Evolutionary conservation across 2,329 filamentous ascomycete species (phyloP).

Genomic region (Xylaria sp.): DNA sequence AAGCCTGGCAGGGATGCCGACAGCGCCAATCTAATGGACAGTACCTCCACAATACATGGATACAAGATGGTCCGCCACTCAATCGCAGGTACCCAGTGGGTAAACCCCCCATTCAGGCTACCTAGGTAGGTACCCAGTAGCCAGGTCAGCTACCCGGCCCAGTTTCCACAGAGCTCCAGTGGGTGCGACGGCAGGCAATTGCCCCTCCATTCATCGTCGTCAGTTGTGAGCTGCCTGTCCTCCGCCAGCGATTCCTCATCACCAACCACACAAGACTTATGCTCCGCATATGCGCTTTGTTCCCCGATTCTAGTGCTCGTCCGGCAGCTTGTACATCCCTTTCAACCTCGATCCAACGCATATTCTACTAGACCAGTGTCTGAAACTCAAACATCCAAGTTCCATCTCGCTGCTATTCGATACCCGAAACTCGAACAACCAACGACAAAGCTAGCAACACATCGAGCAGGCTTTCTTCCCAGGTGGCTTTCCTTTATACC

Average conservation of each 20-base stretch:
- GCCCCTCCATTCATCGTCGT: slow-evolving; percentile 8
- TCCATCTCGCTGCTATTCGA: background rate
- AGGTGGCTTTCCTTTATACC: background rate
- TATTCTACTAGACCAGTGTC: background rate
- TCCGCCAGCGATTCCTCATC: background rate
- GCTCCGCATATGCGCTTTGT: slow-evolving; percentile 7
- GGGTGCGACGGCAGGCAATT: background rate
- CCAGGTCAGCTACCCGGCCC: no score
- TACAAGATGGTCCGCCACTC: no score
- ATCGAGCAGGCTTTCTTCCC: background rate
- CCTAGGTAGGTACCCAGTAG: background rate
- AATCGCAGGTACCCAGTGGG: no score
- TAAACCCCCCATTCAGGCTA: no score
- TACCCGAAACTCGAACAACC: background rate
- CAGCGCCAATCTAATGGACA: no score
- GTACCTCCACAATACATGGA: no score
- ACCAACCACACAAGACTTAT: background rate
- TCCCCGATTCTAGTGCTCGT: background rate
- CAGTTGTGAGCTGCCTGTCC: background rate
- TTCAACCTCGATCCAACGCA: background rate
- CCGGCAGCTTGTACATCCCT: background rate
- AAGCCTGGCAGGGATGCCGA: slow-evolving; percentile 15
- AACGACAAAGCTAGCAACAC: background rate
- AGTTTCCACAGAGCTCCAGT: background rate
- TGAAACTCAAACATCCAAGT: background rate